phyloP scores from a whole-genome alignment of 208 protist species.

The Trypanosoma theileri region DNA sequence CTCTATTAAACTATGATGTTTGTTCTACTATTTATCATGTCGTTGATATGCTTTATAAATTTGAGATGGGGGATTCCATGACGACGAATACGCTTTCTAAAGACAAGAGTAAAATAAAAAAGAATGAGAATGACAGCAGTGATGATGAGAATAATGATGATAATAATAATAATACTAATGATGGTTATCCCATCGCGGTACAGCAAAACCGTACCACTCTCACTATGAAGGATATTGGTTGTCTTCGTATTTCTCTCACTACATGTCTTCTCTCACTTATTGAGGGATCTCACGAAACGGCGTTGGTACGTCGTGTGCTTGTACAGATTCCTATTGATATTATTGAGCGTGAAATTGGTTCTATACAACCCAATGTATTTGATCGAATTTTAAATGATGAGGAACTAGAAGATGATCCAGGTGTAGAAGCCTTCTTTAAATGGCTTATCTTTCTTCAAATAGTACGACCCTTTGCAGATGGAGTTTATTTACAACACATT shows the following conservation, averaged over 20 bases:
- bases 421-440: constrained; percentile 68
- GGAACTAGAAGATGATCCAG: constrained; percentile 48
- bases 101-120: too few species aligned
- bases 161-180: not conserved
- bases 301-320: constrained; percentile 50
- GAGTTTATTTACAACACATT: constrained; percentile 43
- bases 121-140: not conserved
- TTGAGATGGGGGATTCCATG: not conserved
- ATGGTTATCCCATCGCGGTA: not conserved
- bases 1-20: constrained; percentile 56
- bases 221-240: constrained; percentile 35
- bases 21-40: constrained; percentile 45
- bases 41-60: constrained; percentile 32
- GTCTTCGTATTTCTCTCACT: constrained; percentile 52
- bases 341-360: constrained; percentile 49
- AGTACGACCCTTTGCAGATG: constrained; percentile 42
- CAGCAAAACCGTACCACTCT: constrained; percentile 8
- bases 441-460: constrained; percentile 73
- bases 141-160: constrained; percentile 4
- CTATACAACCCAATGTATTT: constrained; percentile 31
- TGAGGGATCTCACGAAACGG: constrained; percentile 62
- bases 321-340: constrained; percentile 55
- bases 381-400: constrained; percentile 35
- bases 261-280: constrained; percentile 65
- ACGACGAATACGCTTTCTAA: not conserved